Evolutionary conservation across 2,329 filamentous ascomycete genomes (phyloP).

Genomic region (Colletotrichum limetticola): DNA sequence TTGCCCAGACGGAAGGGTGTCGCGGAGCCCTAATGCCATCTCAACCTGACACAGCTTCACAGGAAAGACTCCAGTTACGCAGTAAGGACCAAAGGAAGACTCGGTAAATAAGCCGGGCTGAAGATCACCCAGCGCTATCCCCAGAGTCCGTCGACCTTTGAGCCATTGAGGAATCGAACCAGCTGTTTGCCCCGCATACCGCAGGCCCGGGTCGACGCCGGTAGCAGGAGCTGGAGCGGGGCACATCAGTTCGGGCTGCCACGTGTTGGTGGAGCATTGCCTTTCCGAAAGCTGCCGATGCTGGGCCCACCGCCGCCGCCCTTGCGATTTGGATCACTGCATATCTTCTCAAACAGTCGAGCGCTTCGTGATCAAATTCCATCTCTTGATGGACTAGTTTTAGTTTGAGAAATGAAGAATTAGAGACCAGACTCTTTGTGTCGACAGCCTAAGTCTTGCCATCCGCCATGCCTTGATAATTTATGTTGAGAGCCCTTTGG

Average conservation of each 20-base stretch:
- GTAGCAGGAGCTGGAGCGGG: conserved; percentile 9
- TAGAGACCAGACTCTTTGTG: no score
- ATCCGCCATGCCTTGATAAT: no score
- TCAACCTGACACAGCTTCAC: neutral
- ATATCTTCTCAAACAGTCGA: no score
- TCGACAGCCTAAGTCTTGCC: no score
- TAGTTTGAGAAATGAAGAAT: no score
- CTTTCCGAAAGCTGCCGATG: conserved; percentile 13
- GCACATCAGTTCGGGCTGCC: conserved; percentile 11
- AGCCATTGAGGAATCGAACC: neutral
- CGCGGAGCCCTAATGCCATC: neutral
- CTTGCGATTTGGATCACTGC: no score
- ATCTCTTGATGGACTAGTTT: no score
- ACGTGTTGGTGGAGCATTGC: conserved; percentile 24
- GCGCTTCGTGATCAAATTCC: no score
- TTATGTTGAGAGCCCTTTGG: no score
- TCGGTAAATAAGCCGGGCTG: neutral
- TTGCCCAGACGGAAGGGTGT: neutral
- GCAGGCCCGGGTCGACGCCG: conserved; percentile 5
- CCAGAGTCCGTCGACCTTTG: neutral
- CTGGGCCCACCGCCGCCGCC: neutral
- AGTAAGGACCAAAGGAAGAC: neutral
- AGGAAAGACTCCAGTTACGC: neutral
- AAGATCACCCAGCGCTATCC: no score
- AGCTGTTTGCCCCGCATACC: conserved; percentile 4